A percentile compares a stretch with the other conserved stretches of the same genome.
Evolutionary conservation across 805 yeast species (phyloP).

Genomic region (Saturnispora galanensis): DNA sequence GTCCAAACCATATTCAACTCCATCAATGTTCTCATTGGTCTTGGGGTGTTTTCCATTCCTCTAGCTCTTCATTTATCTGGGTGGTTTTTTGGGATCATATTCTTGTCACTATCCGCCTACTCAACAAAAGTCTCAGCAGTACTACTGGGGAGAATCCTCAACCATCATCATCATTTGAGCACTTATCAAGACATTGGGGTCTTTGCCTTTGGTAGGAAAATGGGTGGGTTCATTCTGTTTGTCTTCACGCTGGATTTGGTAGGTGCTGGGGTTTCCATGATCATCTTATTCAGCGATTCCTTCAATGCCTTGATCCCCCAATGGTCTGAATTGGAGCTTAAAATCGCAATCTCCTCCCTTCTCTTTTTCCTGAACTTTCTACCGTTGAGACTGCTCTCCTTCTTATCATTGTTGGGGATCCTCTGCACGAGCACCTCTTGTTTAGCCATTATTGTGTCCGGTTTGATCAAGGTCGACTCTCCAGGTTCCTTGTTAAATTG

Average conservation of each 20-base stretch:
- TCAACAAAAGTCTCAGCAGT: constrained; percentile 45
- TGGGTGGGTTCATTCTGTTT: constrained; percentile 35
- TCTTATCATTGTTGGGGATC: constrained; percentile 63
- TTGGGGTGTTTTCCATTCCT: constrained; percentile 67
- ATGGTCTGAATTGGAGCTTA: constrained; percentile 31
- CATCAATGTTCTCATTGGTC: constrained; percentile 65
- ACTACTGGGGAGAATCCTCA: constrained; percentile 40
- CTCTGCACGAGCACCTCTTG: constrained; percentile 60
- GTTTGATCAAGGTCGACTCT: constrained; percentile 43
- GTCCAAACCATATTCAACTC: constrained; percentile 74
- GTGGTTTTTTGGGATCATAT: constrained; percentile 42
- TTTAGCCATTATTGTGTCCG: constrained; percentile 47
- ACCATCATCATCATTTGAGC: constrained; percentile 29
- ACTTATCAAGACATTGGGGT: constrained; percentile 55
- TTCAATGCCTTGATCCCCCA: constrained; percentile 40
- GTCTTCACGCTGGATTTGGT: constrained; percentile 47
- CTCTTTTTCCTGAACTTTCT: constrained; percentile 46
- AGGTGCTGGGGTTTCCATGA: constrained; percentile 53
- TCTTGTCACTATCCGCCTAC: constrained; percentile 37
- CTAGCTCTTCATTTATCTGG: constrained; percentile 61
- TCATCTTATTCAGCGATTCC: constrained; percentile 52
- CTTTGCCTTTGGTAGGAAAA: constrained; percentile 36
- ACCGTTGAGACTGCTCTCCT: constrained; percentile 64
- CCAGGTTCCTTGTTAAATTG: constrained; percentile 71
- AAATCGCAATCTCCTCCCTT: constrained; percentile 29